Evolutionary conservation across 306 rosid genomes (phyloP).

Genomic region (Inga laurina): DNA sequence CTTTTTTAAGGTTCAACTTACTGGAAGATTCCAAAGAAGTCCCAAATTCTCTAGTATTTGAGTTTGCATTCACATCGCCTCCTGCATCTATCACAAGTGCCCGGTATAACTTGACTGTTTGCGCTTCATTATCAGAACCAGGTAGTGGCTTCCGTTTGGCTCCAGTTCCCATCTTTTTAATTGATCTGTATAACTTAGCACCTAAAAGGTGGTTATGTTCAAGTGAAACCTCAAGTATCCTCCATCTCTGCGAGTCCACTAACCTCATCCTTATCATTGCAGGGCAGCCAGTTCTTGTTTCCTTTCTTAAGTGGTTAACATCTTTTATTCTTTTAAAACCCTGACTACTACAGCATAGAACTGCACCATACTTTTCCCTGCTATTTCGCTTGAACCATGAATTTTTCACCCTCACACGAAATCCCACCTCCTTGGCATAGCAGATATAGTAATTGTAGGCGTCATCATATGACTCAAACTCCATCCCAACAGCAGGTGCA

Average conservation of each 20-base stretch:
- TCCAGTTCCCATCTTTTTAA: conserved; percentile 65
- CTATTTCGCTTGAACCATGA: conserved; percentile 97
- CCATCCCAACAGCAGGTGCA: conserved; percentile 91
- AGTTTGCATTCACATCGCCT: conserved; percentile 50
- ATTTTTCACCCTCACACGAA: conserved; percentile 91
- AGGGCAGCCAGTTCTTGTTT: conserved; percentile 97
- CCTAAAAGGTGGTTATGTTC: conserved; percentile 93
- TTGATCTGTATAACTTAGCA: conserved; percentile 58
- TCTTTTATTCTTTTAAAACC: conserved; percentile 94
- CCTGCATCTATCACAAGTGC: conserved; percentile 89
- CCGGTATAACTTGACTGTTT: conserved; percentile 75
- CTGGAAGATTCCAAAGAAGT: conserved; percentile 42
- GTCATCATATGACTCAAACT: conserved; percentile 92
- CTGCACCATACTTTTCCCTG: conserved; percentile 93
- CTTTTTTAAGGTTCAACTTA: conserved; percentile 73
- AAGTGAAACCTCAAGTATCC: conserved; percentile 77
- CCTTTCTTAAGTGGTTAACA: conserved; percentile 81
- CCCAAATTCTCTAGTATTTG: conserved; percentile 45
- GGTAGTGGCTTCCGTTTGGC: conserved; percentile 58
- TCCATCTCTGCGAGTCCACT: conserved; percentile 87
- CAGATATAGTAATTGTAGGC: conserved; percentile 91
- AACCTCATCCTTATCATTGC: conserved; percentile 95
- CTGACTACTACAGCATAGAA: conserved; percentile 98
- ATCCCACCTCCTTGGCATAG: conserved; percentile 92
- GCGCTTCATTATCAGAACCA: conserved; percentile 61